phyloP scores from a whole-genome alignment of 495 filamentous ascomycete species.

The Ascodesmis nigricans region DNA sequence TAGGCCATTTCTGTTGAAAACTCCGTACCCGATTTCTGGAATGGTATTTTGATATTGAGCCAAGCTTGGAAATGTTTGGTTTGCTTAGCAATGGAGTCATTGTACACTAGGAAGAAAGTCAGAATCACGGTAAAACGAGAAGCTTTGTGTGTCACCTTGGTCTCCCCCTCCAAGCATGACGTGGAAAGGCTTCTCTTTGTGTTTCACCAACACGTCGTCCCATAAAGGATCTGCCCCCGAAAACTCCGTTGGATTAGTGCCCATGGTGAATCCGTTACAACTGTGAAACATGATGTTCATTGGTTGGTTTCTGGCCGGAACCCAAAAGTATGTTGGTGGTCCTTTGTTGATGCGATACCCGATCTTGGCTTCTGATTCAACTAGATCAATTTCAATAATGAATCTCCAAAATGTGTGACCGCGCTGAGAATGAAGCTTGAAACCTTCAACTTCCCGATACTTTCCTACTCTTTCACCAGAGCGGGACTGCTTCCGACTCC shows the following conservation, averaged over 20 bases:
- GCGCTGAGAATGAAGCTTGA: conserved; percentile 60
- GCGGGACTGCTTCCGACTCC: too few species aligned
- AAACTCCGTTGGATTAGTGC: conserved; percentile 52
- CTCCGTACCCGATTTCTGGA: conserved; percentile 49
- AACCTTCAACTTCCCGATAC: conserved; percentile 57
- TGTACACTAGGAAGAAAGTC: conserved; percentile 37
- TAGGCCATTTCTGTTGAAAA: conserved; percentile 59
- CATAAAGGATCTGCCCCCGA: conserved; percentile 89
- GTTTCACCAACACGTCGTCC: conserved; percentile 82
- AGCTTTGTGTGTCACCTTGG: conserved; percentile 31
- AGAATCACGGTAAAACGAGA: background rate
- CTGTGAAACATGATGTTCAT: conserved; percentile 99
- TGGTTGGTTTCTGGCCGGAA: conserved; percentile 58
- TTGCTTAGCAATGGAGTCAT: conserved; percentile 56
- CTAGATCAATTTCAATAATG: conserved; percentile 75
- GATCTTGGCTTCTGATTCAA: conserved; percentile 51
- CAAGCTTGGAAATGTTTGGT: conserved; percentile 57
- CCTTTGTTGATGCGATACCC: conserved; percentile 91
- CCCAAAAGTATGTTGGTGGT: conserved; percentile 81
- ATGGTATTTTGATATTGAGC: conserved; percentile 56
- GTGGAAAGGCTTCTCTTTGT: conserved; percentile 84
- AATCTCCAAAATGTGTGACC: conserved; percentile 95
- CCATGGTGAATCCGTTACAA: conserved; percentile 84
- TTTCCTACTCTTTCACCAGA: conserved; percentile 53
- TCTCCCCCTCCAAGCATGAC: conserved; percentile 97